phyloP scores from a whole-genome alignment of 352 stramenopile species.

The Pythium rhizo-oryzae region DNA sequence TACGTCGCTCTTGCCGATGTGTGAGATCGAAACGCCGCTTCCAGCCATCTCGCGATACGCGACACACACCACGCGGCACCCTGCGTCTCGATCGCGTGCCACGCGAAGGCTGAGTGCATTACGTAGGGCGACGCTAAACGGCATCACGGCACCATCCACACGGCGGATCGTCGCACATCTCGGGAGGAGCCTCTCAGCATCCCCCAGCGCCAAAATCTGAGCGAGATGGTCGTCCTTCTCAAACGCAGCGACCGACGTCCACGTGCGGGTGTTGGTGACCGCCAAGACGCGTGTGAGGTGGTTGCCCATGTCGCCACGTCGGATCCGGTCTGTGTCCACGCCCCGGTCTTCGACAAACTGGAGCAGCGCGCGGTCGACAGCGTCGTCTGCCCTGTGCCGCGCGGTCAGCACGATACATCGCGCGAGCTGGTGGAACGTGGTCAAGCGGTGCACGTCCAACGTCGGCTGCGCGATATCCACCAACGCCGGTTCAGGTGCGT shows the following conservation, averaged over 20 bases:
- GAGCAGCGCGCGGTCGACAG: slow-evolving; percentile 33
- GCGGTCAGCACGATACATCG: background rate
- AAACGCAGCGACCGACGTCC: slow-evolving; percentile 89
- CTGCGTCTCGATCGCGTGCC: slow-evolving; percentile 68
- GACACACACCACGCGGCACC: slow-evolving; percentile 75
- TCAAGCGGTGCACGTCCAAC: background rate
- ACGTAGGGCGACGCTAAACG: slow-evolving; percentile 3
- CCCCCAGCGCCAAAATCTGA: slow-evolving; percentile 44
- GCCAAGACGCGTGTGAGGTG: slow-evolving; percentile 47
- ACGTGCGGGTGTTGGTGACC: slow-evolving; percentile 92
- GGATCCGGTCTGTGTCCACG: slow-evolving; percentile 33
- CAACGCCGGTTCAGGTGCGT: background rate
- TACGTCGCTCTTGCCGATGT: background rate
- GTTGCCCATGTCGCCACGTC: slow-evolving; percentile 5
- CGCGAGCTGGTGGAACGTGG: slow-evolving; percentile 23
- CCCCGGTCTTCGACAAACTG: slow-evolving; percentile 29
- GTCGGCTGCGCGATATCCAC: slow-evolving; percentile 35
- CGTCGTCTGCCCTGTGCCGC: background rate
- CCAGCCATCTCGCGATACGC: slow-evolving; percentile 33
- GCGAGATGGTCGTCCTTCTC: slow-evolving; percentile 20
- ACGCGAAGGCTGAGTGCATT: slow-evolving; percentile 25
- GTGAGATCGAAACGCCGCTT: too few relatives aligned
- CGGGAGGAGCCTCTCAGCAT: slow-evolving; percentile 52
- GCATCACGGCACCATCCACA: slow-evolving; percentile 3
- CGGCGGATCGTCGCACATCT: slow-evolving; percentile 35